phyloP scores from a whole-genome alignment of 2,329 filamentous ascomycete genomes.

The Pyrenophora seminiperda region DNA sequence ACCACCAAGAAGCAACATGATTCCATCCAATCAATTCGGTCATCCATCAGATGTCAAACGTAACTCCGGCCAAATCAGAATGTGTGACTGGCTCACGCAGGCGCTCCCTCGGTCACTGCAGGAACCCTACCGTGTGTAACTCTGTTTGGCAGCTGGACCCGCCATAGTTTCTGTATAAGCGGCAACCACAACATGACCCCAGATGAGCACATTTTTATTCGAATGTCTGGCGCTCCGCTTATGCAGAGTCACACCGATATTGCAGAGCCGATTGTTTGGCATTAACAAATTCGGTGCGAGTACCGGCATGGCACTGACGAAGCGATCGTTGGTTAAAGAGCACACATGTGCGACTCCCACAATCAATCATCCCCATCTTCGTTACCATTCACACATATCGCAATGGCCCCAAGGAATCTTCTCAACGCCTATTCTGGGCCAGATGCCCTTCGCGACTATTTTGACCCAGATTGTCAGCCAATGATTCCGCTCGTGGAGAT shows the following conservation, averaged over 20 bases:
- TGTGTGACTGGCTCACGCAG: background rate
- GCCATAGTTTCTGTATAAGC: background rate
- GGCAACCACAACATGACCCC: constrained; percentile 6
- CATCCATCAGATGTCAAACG: background rate
- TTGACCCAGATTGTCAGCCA: constrained; percentile 62
- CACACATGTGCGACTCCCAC: background rate
- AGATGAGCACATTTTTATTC: constrained; percentile 7
- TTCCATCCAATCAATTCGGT: background rate
- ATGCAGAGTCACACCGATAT: background rate
- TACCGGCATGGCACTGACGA: background rate
- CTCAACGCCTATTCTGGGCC: constrained; percentile 64
- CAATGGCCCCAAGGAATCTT: constrained; percentile 17
- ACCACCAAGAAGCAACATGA: constrained; percentile 1
- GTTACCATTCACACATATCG: background rate
- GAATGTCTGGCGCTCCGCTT: background rate
- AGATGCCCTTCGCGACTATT: constrained; percentile 63
- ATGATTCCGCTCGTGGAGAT: constrained; percentile 67
- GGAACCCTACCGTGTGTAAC: background rate
- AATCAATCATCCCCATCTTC: background rate
- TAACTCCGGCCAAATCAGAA: background rate
- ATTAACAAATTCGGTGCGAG: background rate
- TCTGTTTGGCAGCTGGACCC: background rate
- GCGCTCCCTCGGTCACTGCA: background rate
- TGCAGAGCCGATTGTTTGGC: background rate
- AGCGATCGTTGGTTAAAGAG: constrained; percentile 1